These are phyloP conservation scores for Xerocomus brunneocitrinus DNA, from an alignment of 768 basidiomycete genomes.

Conservation along the genomic window DNA sequence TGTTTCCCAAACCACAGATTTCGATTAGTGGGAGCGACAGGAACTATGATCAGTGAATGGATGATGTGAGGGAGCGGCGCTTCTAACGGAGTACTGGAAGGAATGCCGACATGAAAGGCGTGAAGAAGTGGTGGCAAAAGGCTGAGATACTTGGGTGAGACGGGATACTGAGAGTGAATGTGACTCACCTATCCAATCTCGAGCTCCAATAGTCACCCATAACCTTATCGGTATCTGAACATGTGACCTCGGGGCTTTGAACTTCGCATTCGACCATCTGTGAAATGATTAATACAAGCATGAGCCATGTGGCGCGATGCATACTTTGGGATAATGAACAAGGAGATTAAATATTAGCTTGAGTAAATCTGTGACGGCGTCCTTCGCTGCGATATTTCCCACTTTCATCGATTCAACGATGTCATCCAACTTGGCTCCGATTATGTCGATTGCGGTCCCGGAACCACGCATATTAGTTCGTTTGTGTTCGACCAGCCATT, in stretches of 20 bases:
- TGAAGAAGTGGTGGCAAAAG: conserved; percentile 69
- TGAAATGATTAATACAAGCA: not conserved
- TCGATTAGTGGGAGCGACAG: conserved; percentile 54
- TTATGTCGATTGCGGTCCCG: conserved; percentile 56
- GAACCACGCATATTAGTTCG: conserved; percentile 38
- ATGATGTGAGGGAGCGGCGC: conserved; percentile 78
- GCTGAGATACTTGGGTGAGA: conserved; percentile 21
- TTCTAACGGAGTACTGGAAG: conserved; percentile 59
- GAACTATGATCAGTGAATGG: conserved; percentile 76
- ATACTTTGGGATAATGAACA: conserved; percentile 75
- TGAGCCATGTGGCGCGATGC: not conserved
- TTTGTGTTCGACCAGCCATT: conserved; percentile 62
- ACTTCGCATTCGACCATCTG: conserved; percentile 42
- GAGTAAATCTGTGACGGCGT: conserved; percentile 78
- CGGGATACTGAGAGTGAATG: not conserved
- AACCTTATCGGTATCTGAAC: conserved; percentile 36
- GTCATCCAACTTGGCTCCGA: conserved; percentile 56
- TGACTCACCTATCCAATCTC: conserved; percentile 64
- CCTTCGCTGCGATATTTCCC: conserved; percentile 42
- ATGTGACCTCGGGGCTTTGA: conserved; percentile 27
- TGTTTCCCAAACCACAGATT: conserved; percentile 57
- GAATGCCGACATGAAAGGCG: conserved; percentile 60
- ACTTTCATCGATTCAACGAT: conserved; percentile 46
- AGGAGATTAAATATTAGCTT: conserved; percentile 84
- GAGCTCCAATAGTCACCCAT: conserved; percentile 75